Percentiles rank a stretch among this genome's conserved stretches.
phyloP scores from a whole-genome alignment of 2,329 filamentous ascomycete genomes.

The Alternaria ethzedia region DNA sequence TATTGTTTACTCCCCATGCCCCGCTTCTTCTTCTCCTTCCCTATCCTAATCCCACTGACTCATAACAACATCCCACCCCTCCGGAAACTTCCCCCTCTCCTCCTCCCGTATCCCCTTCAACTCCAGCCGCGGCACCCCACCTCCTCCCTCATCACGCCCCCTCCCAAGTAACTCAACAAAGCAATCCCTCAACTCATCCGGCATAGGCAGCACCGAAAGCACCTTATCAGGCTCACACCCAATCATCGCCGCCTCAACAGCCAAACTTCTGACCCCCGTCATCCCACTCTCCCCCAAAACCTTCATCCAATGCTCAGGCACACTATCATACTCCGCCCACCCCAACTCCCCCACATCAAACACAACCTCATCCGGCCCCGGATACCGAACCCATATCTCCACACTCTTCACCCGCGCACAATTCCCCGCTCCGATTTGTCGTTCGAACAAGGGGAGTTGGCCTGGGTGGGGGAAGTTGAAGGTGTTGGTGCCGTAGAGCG shows the following conservation, averaged over 20 bases:
- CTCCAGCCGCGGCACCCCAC: not conserved
- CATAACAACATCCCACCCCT: not conserved
- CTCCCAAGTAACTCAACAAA: not conserved
- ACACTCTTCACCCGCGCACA: not conserved
- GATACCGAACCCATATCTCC: not conserved
- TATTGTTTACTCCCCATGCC: not conserved
- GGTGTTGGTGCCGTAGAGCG: not conserved
- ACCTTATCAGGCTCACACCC: not conserved
- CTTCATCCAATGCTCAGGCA: not conserved
- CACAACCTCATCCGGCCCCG: not conserved
- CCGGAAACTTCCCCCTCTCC: not conserved
- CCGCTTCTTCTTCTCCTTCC: not conserved
- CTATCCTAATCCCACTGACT: not conserved
- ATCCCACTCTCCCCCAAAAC: not conserved
- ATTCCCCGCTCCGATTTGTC: not conserved
- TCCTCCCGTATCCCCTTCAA: not conserved
- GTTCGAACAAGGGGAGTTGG: not conserved
- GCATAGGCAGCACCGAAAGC: not conserved
- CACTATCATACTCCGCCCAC: not conserved
- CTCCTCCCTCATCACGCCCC: fast-evolving
- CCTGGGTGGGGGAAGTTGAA: not conserved
- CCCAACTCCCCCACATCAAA: not conserved
- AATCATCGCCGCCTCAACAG: not conserved
- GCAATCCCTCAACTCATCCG: not conserved
- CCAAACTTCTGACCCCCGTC: not conserved